Conservation (phyloP, 352 stramenopile species). For the Phytophthora litchii region DNA sequence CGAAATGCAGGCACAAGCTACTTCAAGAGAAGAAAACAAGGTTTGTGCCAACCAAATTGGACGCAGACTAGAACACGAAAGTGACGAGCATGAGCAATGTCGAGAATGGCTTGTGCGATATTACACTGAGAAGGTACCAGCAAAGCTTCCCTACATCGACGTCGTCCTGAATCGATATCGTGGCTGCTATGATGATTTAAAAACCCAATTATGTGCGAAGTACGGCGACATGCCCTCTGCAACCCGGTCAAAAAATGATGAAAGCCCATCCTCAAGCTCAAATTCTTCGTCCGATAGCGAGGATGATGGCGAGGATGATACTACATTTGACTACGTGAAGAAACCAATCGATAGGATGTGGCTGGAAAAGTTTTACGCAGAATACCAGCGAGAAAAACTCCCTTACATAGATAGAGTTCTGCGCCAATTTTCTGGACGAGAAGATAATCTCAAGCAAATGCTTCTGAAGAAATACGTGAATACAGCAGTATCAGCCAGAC, state of each 20-base stretch:
- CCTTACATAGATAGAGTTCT: constrained; percentile 54
- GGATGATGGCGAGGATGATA: constrained; percentile 3
- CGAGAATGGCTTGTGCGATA: constrained; percentile 55
- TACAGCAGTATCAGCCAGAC: background rate
- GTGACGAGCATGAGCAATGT: constrained; percentile 37
- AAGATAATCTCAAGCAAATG: constrained; percentile 69
- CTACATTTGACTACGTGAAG: constrained; percentile 22
- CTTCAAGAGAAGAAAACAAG: background rate
- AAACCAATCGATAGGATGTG: constrained; percentile 47
- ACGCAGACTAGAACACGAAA: constrained; percentile 21
- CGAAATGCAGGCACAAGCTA: background rate
- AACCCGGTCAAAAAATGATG: background rate
- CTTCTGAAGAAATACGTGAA: constrained; percentile 60
- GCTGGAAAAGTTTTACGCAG: constrained; percentile 60
- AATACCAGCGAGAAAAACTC: constrained; percentile 60
- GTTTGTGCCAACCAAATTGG: constrained; percentile 10
- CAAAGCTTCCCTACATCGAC: constrained; percentile 62
- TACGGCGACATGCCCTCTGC: constrained; percentile 37
- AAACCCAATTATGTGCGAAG: constrained; percentile 53
- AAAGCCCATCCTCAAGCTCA: constrained; percentile 13
- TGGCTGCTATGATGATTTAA: constrained; percentile 60
- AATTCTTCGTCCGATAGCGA: constrained; percentile 30
- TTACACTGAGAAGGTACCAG: constrained; percentile 49
- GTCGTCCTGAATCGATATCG: constrained; percentile 64
- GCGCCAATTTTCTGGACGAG: constrained; percentile 62